Evolutionary conservation across 345 rosid species (phyloP), one percentile per base, ranked within the genome.

Genomic region (Lenwebbia sp.): DNA sequence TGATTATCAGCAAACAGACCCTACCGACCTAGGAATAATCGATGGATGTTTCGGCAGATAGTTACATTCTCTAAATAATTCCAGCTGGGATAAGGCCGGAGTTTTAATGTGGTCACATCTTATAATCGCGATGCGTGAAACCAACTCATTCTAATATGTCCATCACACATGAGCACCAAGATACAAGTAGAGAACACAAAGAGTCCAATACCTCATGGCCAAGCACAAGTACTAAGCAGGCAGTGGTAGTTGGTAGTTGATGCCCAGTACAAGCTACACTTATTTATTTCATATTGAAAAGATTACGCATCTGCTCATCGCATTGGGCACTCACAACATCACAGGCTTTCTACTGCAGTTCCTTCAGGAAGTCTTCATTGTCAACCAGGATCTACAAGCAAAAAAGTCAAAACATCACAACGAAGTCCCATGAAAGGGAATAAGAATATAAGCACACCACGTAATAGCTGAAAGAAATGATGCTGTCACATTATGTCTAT

Each of bases 331-430:
- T 19, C 81, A 37, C 47, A 4, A 47, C 81, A 70, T 37, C 47
- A 37, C 47, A 70, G 5, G 81, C 37, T 54, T 26, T 75, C 91
- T 92, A 85, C 62, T 89, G 88, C 86, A 97, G 95, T 88, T 97
- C 98, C 92, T 92, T 96, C 21, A 97, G 94, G 88, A 97, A 97
- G 88, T 96, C 99, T 91, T 93, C 92, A 51, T 95, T 94, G 96
- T 97, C 99, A 19, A 97, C 99, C 90, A 96, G 92, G 78, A 97
- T 97, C 98, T 95, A 88, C 85, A 89, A 82, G 13, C 9, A 49
- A 84, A 51, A 44, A 86, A 49, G 54, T 22, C 82, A 5, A 51
- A 84, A 17, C n/a, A 13, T 56, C 54, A 70, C 13, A 9, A 33
- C 78, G 1, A 70, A 70, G 47, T 37, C 81, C 47, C 47, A 37